phyloP scores from a whole-genome alignment of 176 grass and related monocot genomes.

The Aegilops longissima region DNA sequence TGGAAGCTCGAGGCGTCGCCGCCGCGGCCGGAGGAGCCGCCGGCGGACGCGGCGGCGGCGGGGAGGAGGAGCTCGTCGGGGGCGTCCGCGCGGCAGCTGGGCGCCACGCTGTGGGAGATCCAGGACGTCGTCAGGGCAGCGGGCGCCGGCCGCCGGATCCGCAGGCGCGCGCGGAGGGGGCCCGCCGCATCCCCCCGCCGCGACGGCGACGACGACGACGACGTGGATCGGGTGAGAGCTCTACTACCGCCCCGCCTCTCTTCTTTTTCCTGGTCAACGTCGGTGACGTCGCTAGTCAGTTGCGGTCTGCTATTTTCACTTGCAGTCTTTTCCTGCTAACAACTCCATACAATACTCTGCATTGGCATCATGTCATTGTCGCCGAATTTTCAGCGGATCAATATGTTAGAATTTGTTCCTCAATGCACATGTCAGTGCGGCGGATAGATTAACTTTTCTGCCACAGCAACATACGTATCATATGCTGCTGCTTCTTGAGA shows the following conservation, averaged over 20 bases:
- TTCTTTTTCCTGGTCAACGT: slow-evolving; percentile 2
- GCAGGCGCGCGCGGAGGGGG: slow-evolving; percentile 38
- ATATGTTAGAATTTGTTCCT: not conserved
- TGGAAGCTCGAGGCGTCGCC: slow-evolving; percentile 69
- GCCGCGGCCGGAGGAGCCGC: slow-evolving; percentile 1
- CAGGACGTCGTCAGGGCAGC: slow-evolving; percentile 46
- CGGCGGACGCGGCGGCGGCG: not conserved
- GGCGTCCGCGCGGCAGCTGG: slow-evolving; percentile 80
- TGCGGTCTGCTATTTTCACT: not conserved
- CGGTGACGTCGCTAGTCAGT: not conserved
- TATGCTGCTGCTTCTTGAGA: not conserved
- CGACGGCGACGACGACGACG: not conserved
- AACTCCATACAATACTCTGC: not conserved
- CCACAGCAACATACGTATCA: not conserved
- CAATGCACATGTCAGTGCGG: not conserved
- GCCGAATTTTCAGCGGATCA: slow-evolving; percentile 7
- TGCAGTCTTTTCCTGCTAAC: not conserved
- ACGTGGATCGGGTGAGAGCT: slow-evolving; percentile 63
- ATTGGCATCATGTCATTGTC: not conserved
- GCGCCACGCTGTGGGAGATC: slow-evolving; percentile 96
- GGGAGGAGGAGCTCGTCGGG: slow-evolving; percentile 49
- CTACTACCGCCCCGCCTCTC: not conserved
- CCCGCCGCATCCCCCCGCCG: not conserved
- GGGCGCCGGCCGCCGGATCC: slow-evolving; percentile 42
- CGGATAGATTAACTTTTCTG: not conserved